Conservation (phyloP, 139 green algal genomes). For the Picochlorum costavermella region DNA sequence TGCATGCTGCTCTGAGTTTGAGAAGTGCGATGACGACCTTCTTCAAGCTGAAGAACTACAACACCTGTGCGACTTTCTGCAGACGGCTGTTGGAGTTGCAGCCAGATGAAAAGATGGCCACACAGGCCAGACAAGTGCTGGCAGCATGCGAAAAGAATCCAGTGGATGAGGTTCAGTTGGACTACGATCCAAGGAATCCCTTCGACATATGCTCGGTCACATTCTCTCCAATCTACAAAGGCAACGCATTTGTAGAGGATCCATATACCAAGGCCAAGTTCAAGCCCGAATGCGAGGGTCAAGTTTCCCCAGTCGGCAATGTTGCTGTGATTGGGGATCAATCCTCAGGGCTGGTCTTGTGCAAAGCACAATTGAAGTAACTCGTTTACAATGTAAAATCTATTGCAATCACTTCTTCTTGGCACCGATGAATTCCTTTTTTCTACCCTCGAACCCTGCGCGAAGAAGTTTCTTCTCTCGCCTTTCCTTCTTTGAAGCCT, state of each 20-base stretch:
- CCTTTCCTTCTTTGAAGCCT: conserved; percentile 65
- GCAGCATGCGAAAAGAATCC: conserved; percentile 85
- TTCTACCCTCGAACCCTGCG: conserved; percentile 79
- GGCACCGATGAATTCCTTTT: conserved; percentile 46
- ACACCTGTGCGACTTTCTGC: conserved; percentile 83
- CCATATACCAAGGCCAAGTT: conserved; percentile 86
- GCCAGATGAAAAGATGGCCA: conserved; percentile 67
- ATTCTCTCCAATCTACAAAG: conserved; percentile 93
- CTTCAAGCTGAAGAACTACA: conserved; percentile 95
- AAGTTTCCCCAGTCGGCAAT: conserved; percentile 79
- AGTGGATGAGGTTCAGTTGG: conserved; percentile 71
- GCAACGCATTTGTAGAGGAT: conserved; percentile 53
- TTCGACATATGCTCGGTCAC: conserved; percentile 94
- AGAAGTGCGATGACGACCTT: conserved; percentile 86
- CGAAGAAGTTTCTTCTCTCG: conserved; percentile 80
- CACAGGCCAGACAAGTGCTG: conserved; percentile 82
- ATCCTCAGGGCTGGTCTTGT: conserved; percentile 70
- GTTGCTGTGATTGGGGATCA: conserved; percentile 77
- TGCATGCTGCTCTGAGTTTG: conserved; percentile 82
- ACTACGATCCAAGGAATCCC: conserved; percentile 97
- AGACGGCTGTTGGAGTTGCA: conserved; percentile 92
- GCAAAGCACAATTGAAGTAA: conserved; percentile 14
- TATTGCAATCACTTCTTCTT: background rate
- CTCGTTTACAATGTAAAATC: background rate
- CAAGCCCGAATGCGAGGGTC: conserved; percentile 68